Base-by-base conservation (phyloP, 768 basidiomycete genomes). In the Phylloporus arenicola region DNA sequence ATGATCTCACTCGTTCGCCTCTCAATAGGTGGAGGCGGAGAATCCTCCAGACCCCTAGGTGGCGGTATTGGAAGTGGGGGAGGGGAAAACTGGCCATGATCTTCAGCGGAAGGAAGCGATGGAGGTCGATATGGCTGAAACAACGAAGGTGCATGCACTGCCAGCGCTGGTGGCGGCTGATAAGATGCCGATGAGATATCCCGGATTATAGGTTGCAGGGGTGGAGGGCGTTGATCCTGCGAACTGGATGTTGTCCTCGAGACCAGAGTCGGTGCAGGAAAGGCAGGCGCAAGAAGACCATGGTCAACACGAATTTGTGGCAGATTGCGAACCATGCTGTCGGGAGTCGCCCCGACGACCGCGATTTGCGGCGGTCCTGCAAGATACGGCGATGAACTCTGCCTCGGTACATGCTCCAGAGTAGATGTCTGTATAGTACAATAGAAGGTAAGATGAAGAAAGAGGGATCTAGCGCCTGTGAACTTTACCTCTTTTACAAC, bases 51-150 rank as follows among this genome's bases (percentile, higher is more conserved):
- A 14, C 58, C 48, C 46, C 61, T 55, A 9, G 65, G 65, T 1
- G 65, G 65, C 1, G 67, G 65, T 41, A 67, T 47, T 8, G 61
- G 67, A 12, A 67, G 45, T 1, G 65, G 61, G 22, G 65, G 65
- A 16, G 65, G 65, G 11, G 65, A 67, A 41, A 29, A 65, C 30
- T 59, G 53, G 43, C 52, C 56, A 46, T 19, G 20, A 5, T 57
- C 60, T 29, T 55, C 62, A 19, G 52, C 14, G 1, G 42, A 3
- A n/a, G 55, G 45, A 43, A 54, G 51, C n/a, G 58, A 62, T 2
- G 62, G 60, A 3, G 62, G 56, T 17, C 42, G 58, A 35, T 60
- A 60, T 6, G 62, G 52, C 42, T 57, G 55, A 43, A 67, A 67
- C 44, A 65, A 37, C 8, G 60, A 64, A 22, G 56, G 60, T 12